A percentile compares a stretch with the other conserved stretches of the same genome.
These are phyloP conservation scores for Striga hermonthica DNA, from an alignment of 305 asterid species.

Conservation along the genomic window DNA sequence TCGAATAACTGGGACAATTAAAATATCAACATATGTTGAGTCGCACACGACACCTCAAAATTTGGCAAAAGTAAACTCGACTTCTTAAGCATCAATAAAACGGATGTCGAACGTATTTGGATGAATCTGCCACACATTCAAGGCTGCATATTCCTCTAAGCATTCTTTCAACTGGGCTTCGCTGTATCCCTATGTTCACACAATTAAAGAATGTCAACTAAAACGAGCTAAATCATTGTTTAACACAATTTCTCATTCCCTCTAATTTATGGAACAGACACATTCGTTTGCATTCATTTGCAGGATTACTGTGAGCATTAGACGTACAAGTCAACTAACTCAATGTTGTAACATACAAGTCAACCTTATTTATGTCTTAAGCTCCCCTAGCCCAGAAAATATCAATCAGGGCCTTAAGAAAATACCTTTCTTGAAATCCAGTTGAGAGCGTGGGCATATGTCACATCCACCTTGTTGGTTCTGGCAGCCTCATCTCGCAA, in stretches of 20 bases:
- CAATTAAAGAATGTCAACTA: not conserved
- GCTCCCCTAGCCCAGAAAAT: too few relatives aligned
- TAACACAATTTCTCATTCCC: too few relatives aligned
- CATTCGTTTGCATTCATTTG: too few relatives aligned
- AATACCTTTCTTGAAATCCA: constrained; percentile 96
- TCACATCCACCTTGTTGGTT: constrained; percentile 69
- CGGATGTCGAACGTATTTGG: constrained; percentile 91
- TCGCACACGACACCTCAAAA: too few relatives aligned
- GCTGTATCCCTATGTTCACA: constrained; percentile 78
- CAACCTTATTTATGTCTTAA: too few relatives aligned
- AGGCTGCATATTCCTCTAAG: constrained; percentile 92
- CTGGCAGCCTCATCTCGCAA: constrained; percentile 95
- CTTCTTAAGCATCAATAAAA: constrained; percentile 73
- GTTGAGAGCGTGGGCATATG: constrained; percentile 92
- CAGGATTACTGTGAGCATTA: too few relatives aligned
- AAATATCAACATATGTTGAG: not conserved
- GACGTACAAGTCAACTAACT: too few relatives aligned
- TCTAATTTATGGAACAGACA: too few relatives aligned
- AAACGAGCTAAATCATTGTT: too few relatives aligned
- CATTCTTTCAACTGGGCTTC: constrained; percentile 95
- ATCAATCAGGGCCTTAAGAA: not conserved
- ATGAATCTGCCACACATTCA: constrained; percentile 97
- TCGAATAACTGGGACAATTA: not conserved
- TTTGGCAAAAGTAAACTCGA: not conserved
- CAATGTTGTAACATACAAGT: too few relatives aligned